Evolutionary conservation across 1,139 yeast genomes (phyloP).

Genomic region (Saccharomyces hybrid): DNA sequence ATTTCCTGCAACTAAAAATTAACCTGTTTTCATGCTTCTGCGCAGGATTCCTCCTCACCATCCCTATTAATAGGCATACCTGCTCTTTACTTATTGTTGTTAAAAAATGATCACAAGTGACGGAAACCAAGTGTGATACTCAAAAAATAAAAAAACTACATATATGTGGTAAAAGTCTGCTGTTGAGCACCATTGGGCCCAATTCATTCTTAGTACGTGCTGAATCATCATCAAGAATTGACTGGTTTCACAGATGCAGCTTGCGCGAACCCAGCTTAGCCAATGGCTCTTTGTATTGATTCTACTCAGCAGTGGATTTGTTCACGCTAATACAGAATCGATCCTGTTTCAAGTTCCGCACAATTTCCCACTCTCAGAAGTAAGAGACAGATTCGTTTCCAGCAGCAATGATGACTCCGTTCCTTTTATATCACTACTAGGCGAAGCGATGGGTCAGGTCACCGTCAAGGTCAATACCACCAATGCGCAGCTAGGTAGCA

Average conservation of each 20-base stretch:
- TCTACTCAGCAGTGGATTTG: not conserved
- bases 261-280: too few relatives aligned
- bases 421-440: not conserved
- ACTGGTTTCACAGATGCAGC: too few relatives aligned
- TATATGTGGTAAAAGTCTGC: too few relatives aligned
- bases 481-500: not conserved
- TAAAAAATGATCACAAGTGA: not conserved
- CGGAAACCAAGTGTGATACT: not conserved
- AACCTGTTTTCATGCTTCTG: too few relatives aligned
- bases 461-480: not conserved
- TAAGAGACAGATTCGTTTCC: not conserved
- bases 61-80: too few relatives aligned
- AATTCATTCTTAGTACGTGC: too few relatives aligned
- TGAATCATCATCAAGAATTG: too few relatives aligned
- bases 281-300: not conserved
- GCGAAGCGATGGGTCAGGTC: not conserved
- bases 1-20: too few relatives aligned
- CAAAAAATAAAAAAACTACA: not conserved
- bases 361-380: not conserved
- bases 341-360: constrained; percentile 1
- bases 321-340: constrained; percentile 5
- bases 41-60: not conserved
- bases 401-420: not conserved
- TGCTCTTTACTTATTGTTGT: not conserved
- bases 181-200: too few relatives aligned